Evolutionary conservation across 2,329 filamentous ascomycete species (phyloP), one percentile per base, ranked within the genome.

Genomic region (Cytospora piceicola): DNA sequence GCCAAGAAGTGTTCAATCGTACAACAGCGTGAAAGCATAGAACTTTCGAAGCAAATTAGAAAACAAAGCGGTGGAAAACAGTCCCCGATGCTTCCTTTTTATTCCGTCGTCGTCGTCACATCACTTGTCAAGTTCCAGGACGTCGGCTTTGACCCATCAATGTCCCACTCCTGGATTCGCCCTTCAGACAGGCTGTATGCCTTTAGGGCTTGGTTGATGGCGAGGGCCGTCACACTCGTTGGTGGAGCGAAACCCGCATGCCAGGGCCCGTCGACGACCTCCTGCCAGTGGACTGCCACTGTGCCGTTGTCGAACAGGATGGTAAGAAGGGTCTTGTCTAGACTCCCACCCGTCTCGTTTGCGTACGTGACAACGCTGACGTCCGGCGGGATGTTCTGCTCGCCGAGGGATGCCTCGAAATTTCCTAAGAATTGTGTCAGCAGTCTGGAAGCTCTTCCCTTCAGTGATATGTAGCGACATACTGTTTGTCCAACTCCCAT

Each of bases 341-440:
- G 36, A 4, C 36, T 24, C 12, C 17, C 36, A 3, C 27, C 53
- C 12, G 53, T 29, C 17, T 34, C 39, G 30, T 29, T 51, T 15
- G 53, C 60, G 15, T 57, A 57, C 29, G 60, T 51, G 22, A 63
- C 60, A 17, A 63, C 52, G 8, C 52, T 42, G 39, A 57, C 60
- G 20, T 51, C 39, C 29, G 53, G 53, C n/a, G 60, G 60, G 51
- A 29, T 32, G 24, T 54, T 15, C 9, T 62, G 60, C 7, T 55
- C 60, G 4, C 52, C 60, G 8, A 62, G 60, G 17, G 60, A 62
- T 34, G 60, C 52, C 60, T 62, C 51, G 36, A 62, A 62, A 34
- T 36, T 62, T 4, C 60, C 60, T 62, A 52, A 22, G 53, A 22
- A 9, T 9, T 46, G 8, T 7, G 12, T 42, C 27, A 55, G 3